A percentile compares a stretch with the other conserved stretches of the same genome.
phyloP scores from a whole-genome alignment of 2,329 filamentous ascomycete species.

The Metarhizium robertsii region DNA sequence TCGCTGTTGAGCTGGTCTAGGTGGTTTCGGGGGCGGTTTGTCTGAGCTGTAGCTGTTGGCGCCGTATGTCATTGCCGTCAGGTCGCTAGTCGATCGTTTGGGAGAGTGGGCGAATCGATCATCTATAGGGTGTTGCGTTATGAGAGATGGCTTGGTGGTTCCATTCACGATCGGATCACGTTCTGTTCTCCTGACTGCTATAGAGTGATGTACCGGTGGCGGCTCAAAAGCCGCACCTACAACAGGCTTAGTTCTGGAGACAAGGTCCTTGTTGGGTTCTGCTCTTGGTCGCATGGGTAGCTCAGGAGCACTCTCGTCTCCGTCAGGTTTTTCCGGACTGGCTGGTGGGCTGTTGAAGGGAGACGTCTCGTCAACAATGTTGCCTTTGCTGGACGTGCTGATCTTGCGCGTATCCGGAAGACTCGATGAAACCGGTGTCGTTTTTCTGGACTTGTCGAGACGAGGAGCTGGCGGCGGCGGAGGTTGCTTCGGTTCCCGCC shows the following conservation, averaged over 20 bases:
- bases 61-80: conserved; percentile 6
- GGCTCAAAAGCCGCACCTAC: conserved; percentile 33
- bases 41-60: neutral
- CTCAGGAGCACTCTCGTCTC: conserved; percentile 39
- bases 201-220: conserved; percentile 41
- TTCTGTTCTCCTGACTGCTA: conserved; percentile 34
- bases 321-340: conserved; percentile 47
- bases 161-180: conserved; percentile 35
- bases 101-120: conserved; percentile 38
- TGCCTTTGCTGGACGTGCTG: conserved; percentile 8
- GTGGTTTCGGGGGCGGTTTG: conserved; percentile 33
- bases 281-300: conserved; percentile 43
- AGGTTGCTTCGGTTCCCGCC: conserved; percentile 33
- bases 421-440: conserved; percentile 12
- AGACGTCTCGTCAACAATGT: conserved; percentile 42
- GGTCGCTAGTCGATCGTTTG: conserved; percentile 27
- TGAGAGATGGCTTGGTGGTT: conserved; percentile 23
- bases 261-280: conserved; percentile 13
- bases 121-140: conserved; percentile 33
- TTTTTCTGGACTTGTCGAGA: conserved; percentile 53
- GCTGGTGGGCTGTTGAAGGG: conserved; percentile 83
- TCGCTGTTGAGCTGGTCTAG: conserved; percentile 26
- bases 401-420: conserved; percentile 9
- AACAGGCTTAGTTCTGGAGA: conserved; percentile 13
- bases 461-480: conserved; percentile 71